These are phyloP conservation scores for Bacidia rubella DNA, from an alignment of 495 filamentous ascomycete genomes.

Conservation along the genomic window DNA sequence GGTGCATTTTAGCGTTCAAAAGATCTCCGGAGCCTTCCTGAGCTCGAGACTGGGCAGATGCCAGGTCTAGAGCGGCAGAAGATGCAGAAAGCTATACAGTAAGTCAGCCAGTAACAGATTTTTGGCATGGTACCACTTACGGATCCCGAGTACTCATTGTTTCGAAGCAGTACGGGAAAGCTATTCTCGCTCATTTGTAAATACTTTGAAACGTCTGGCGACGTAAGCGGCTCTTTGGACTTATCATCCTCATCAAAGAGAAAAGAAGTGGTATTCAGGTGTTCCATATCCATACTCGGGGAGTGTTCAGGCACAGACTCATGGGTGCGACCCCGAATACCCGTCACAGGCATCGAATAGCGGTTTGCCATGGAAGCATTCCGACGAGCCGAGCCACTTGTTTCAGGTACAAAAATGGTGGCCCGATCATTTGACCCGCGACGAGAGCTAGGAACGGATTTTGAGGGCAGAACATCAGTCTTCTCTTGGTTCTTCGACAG, in stretches of 20 bases:
- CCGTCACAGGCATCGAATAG: conserved; percentile 77
- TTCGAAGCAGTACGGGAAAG: conserved; percentile 69
- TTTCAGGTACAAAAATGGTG: conserved; percentile 16
- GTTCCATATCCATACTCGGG: conserved; percentile 39
- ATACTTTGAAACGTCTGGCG: conserved; percentile 52
- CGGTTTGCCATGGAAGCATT: conserved; percentile 54
- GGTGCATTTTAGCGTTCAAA: conserved; percentile 50
- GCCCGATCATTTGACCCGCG: conserved; percentile 30
- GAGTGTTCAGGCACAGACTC: conserved; percentile 31
- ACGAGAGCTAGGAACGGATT: conserved; percentile 75
- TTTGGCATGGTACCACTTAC: conserved; percentile 46
- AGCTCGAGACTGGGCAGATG: conserved; percentile 53
- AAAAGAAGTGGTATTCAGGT: conserved; percentile 68
- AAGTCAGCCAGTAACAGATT: too few species aligned
- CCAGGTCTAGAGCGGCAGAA: conserved; percentile 69
- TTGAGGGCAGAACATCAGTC: conserved; percentile 49
- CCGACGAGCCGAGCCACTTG: conserved; percentile 53
- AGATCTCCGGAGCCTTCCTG: conserved; percentile 44
- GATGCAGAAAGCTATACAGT: conserved; percentile 57
- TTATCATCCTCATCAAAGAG: conserved; percentile 75
- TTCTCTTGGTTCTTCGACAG: conserved; percentile 34
- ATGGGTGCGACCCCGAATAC: conserved; percentile 45
- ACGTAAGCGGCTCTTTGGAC: conserved; percentile 40
- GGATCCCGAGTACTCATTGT: conserved; percentile 51
- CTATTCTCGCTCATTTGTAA: conserved; percentile 68